Base-by-base conservation (phyloP, 2,329 filamentous ascomycete species). In the Pestalotiopsis sp. region DNA sequence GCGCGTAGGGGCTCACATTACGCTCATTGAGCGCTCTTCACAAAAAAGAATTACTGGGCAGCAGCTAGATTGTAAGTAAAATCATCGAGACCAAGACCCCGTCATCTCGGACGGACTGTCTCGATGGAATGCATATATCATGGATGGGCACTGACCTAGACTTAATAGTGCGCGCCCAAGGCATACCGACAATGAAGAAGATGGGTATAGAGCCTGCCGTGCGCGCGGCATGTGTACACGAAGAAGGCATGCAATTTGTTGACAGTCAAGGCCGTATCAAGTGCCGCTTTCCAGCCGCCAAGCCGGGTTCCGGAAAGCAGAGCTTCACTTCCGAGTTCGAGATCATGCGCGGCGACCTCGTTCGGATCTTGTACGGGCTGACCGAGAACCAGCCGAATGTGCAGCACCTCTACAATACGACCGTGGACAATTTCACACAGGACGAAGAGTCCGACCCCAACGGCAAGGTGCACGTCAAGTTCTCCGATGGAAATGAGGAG, bases 261-360 rank as follows among this genome's bases (percentile, higher is more conserved):
- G 80, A 88, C 72, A 68, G 69, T 0, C 68, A 75, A 0, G 82
- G 84, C 66, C 75, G 73, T 0, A 65, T 72, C 2, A 75, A 76
- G 52, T 86, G 82, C n/a, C 77, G 74, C 4, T 79, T 86, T 61
- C 72, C 74, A 25, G 77, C 78, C 52, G 81, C 82, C 71, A 77
- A 78, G 63, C 75, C 81, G 0, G 83, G 82, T 2, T 76, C 80
- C 65, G 82, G 83, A 0, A 72, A 71, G 31, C 84, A 87, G 72
- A 77, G 76, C 11, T 75, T 88, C 27, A 87, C 85, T 0, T 84
- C 82, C 69, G 88, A 91, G 67, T 89, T 82, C 69, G 88, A 91
- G 77, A 86, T 91, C 61, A 86, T 91, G 81, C 80, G 88, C 12
- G 87, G 86, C 0, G 85, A 89, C 65, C 73, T 91, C 17, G 82